A percentile compares a stretch with the other conserved stretches of the same genome.
Conservation (phyloP, 768 basidiomycete species). For the Tephrocybe sp. region DNA sequence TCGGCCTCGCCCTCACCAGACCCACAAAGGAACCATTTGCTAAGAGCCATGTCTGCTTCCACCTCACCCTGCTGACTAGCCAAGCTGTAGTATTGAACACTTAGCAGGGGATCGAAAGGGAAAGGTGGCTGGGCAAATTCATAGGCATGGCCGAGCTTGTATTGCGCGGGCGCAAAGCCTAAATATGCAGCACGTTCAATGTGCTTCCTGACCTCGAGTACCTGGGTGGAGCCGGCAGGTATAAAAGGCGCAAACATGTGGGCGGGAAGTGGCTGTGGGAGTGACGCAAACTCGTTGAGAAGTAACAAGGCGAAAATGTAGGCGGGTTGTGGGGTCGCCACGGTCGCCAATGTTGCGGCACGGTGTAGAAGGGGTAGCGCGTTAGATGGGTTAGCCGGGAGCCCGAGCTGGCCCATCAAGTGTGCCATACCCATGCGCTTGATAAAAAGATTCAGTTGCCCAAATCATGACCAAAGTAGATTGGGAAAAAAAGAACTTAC, state of each 20-base stretch:
- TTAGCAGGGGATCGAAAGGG: slow-evolving; percentile 83
- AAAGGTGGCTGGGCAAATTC: slow-evolving; percentile 87
- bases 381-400: slow-evolving; percentile 46
- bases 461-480: slow-evolving; percentile 3
- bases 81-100: slow-evolving; percentile 85
- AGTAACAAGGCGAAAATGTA: slow-evolving; percentile 89
- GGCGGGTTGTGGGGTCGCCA: slow-evolving; percentile 81
- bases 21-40: slow-evolving; percentile 97
- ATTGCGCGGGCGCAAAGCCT: slow-evolving; percentile 82
- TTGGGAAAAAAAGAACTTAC: slow-evolving; percentile 47
- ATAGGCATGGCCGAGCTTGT: slow-evolving; percentile 89
- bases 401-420: slow-evolving; percentile 80
- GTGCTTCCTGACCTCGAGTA: slow-evolving; percentile 67
- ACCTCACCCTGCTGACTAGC: slow-evolving; percentile 83
- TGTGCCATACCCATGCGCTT: slow-evolving; percentile 93
- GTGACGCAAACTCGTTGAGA: slow-evolving; percentile 76
- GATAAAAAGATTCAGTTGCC: background rate
- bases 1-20: slow-evolving; percentile 36
- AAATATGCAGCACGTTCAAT: slow-evolving; percentile 86
- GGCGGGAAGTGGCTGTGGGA: slow-evolving; percentile 45
- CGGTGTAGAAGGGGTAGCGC: slow-evolving; percentile 74
- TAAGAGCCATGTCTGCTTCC: slow-evolving; percentile 95
- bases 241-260: slow-evolving; percentile 54
- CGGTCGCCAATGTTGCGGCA: slow-evolving; percentile 71
- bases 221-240: slow-evolving; percentile 44